Evolutionary conservation across 1,284 basidiomycete species (phyloP).

Genomic region (Coniophora puteana): DNA sequence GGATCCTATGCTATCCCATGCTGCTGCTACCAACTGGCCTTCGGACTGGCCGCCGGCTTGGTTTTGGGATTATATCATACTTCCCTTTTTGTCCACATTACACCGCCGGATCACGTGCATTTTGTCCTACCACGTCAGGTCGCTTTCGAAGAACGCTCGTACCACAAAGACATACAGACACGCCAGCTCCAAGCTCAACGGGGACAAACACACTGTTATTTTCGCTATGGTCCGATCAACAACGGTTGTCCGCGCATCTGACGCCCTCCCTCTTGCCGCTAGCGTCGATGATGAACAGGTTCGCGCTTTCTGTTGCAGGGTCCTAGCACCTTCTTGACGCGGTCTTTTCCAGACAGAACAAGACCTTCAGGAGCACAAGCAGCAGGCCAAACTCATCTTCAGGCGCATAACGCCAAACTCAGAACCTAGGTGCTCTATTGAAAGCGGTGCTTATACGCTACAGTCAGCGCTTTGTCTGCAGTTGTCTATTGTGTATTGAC

Average conservation of each 20-base stretch:
- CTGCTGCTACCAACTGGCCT: too few relatives aligned
- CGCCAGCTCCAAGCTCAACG: conserved; percentile 6
- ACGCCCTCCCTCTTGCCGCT: conserved; percentile 89
- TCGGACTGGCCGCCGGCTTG: too few relatives aligned
- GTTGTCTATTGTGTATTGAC: background rate
- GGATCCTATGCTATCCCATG: too few relatives aligned
- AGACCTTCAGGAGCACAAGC: conserved; percentile 94
- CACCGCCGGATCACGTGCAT: conserved; percentile 16
- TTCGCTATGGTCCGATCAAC: conserved; percentile 84
- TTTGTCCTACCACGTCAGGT: background rate
- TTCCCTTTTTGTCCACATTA: background rate
- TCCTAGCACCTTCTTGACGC: conserved; percentile 10
- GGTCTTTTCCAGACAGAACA: conserved; percentile 75
- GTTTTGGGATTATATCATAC: too few relatives aligned
- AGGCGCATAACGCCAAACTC: conserved; percentile 90
- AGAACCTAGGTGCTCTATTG: conserved; percentile 95
- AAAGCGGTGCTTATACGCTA: conserved; percentile 90
- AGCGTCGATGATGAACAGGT: conserved; percentile 96
- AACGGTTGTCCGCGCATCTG: conserved; percentile 86
- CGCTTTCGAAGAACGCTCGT: too few relatives aligned
- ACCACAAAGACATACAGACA: background rate
- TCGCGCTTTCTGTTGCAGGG: conserved; percentile 17
- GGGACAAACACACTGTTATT: background rate
- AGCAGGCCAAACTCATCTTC: conserved; percentile 96
- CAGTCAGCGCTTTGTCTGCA: conserved; percentile 60